Base-by-base conservation (phyloP, 2,329 filamentous ascomycete species). In the Grosmannia huntii region DNA sequence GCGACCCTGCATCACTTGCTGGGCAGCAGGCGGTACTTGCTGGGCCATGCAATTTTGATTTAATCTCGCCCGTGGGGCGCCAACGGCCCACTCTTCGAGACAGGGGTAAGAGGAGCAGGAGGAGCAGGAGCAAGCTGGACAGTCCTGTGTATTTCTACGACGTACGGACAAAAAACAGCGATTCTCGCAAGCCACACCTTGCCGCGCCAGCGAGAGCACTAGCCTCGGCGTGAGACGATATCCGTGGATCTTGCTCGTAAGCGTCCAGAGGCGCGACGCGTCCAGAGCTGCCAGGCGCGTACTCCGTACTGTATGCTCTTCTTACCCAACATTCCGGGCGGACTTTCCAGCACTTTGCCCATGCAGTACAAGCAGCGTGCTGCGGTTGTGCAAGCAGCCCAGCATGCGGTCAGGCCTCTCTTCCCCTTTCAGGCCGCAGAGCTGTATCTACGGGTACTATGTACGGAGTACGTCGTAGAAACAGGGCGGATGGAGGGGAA, bases 31-130 rank as follows among this genome's bases (percentile, higher is more conserved):
- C 6, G 53, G 57, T 53, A 53, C 56, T 50, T 55, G 57, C 56
- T 14, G 55, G 48, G 56, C 52, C 52, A 51, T 60, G 61, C 46
- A 61, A 63, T 61, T 62, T 63, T 57, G 60, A 59, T 60, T 61
- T 63, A 63, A 63, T 63, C 60, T 61, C 58, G 56, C 48, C 58
- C 61, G 55, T 62, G 61, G 61, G 60, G 58, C 60, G 54, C 48
- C 27, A 2, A 12, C 10, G 61, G 38, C 51, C 61, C 61, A 62
- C 61, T 60, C 14, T 51, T 53, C 21, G 10, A 12, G 44, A 59
- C 57, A 58, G 58, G 59, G 59, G 53, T 46, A 25, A 36, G 53
- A 31, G 54, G 36, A 23, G 23, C 25, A 31, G 16, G 28, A 14
- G 53, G 38, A 58, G 44, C 27, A 53, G 33, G 31, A 21, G 31